Evolutionary conservation across 2,329 filamentous ascomycete genomes (phyloP).

Genomic region (Atkinsonella hypoxylon): DNA sequence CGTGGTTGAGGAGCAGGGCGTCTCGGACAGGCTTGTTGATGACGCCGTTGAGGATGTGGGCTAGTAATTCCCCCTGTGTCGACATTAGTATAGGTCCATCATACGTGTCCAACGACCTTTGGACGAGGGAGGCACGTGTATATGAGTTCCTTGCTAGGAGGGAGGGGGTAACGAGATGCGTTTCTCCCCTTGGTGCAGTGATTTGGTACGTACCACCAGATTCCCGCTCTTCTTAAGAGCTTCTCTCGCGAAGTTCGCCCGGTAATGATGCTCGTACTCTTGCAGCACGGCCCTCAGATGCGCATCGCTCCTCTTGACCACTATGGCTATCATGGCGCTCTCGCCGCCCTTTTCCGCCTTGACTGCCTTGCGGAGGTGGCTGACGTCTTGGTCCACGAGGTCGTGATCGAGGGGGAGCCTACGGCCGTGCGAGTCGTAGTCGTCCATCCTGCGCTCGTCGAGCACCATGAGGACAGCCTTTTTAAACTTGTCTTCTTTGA

Average conservation of each 20-base stretch:
- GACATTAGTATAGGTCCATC: not conserved
- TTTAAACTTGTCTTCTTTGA: slow-evolving; percentile 95
- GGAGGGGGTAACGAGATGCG: not conserved
- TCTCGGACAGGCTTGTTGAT: slow-evolving; percentile 94
- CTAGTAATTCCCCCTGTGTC: slow-evolving; percentile 75
- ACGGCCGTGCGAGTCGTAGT: slow-evolving; percentile 54
- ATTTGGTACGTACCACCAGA: slow-evolving; percentile 66
- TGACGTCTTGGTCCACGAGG: slow-evolving; percentile 59
- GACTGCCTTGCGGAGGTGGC: slow-evolving; percentile 55
- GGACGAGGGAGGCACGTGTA: not conserved
- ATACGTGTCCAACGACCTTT: not conserved
- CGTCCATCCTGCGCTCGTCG: slow-evolving; percentile 74
- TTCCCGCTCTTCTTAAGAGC: slow-evolving; percentile 84
- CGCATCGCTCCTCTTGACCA: slow-evolving; percentile 66
- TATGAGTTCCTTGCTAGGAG: not conserved
- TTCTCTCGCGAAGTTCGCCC: slow-evolving; percentile 75
- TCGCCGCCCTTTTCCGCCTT: slow-evolving; percentile 72
- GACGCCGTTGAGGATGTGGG: slow-evolving; percentile 90
- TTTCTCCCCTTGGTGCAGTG: too few relatives aligned
- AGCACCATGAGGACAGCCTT: slow-evolving; percentile 73
- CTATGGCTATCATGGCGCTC: slow-evolving; percentile 73
- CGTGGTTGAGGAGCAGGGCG: slow-evolving; percentile 81
- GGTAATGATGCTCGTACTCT: slow-evolving; percentile 61
- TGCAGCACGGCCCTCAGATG: slow-evolving; percentile 73
- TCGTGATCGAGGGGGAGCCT: slow-evolving; percentile 43